A percentile compares a stretch with the other conserved stretches of the same genome.
These are phyloP conservation scores for Lentinula edodes DNA, from an alignment of 768 basidiomycete genomes.

Conservation along the genomic window DNA sequence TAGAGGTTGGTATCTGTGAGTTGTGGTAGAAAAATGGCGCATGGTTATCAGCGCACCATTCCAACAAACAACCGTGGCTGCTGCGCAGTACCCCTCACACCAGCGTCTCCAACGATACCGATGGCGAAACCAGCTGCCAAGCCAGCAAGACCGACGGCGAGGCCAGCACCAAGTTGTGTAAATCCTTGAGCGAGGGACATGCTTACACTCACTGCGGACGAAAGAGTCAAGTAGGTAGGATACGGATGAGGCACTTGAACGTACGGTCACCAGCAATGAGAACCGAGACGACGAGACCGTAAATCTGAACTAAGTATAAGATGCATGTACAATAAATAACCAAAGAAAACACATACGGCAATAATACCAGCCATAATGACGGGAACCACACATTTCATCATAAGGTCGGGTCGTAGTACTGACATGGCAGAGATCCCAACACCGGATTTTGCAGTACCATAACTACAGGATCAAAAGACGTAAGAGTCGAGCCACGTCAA, in stretches of 20 bases:
- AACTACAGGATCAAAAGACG: slow-evolving; percentile 41
- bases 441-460: slow-evolving; percentile 99
- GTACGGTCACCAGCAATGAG: slow-evolving; percentile 83
- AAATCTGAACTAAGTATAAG: slow-evolving; percentile 50
- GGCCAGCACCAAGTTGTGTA: slow-evolving; percentile 89
- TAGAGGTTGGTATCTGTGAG: slow-evolving; percentile 17
- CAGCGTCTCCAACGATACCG: slow-evolving; percentile 98
- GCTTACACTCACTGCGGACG: slow-evolving; percentile 48
- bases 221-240: background rate
- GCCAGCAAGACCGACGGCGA: slow-evolving; percentile 90
- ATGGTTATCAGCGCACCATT: slow-evolving; percentile 53
- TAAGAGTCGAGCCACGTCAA: slow-evolving; percentile 8
- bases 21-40: background rate
- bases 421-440: slow-evolving; percentile 98
- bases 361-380: slow-evolving; percentile 99
- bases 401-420: slow-evolving; percentile 89
- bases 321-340: background rate
- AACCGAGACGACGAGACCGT: slow-evolving; percentile 98
- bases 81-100: slow-evolving; percentile 96
- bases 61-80: slow-evolving; percentile 92
- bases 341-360: slow-evolving; percentile 59
- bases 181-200: slow-evolving; percentile 95
- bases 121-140: slow-evolving; percentile 96
- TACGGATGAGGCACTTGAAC: slow-evolving; percentile 26
- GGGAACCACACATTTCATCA: slow-evolving; percentile 97